Evolutionary conservation across 768 basidiomycete species (phyloP), one percentile per base, ranked within the genome.

Genomic region (Clitopilus hobsonii): DNA sequence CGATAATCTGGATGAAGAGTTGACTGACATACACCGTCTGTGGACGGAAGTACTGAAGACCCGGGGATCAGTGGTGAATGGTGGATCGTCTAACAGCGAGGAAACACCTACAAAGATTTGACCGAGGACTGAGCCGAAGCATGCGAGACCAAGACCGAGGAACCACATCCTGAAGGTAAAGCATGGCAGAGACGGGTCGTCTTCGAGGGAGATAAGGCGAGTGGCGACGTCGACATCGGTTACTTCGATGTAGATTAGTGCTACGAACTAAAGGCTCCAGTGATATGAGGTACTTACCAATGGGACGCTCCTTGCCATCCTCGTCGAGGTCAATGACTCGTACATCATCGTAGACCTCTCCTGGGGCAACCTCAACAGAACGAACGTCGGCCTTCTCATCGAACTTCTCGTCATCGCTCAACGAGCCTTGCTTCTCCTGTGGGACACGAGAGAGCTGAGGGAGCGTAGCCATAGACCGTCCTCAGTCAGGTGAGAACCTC

Each of bases 141-240:
- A 78, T 7, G 80, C 74, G 16, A 84, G 71, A 8, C 81, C 82
- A 14, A 82, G 60, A 30, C 78, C 78, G 1, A 84, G 71, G 65
- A 84, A 75, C 73, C 79, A 77, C 62, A 81, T 77, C 14, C 83
- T 69, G 67, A 85, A 82, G 0, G 82, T 84, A 57, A 78, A 76
- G 0, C 72, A 68, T 0, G 74, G 79, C 0, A 80, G 68, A 0
- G 69, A 68, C 0, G 82, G 76, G 60, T 82, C 80, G 58, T 82
- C 81, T 38, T 80, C 79, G 16, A 81, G 70, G 1, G 79, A 80
- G 55, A 82, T 75, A 11, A 81, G 71, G 48, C 77, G 77, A 14
- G 74, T 73, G 7, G 74, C 77, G 25, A 75, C 68, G 58, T 81
- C 79, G 29, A 71, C 52, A 55, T 76, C 75, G 7, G 78, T 79